These are phyloP conservation scores for Fusarium sp. DNA, from an alignment of 2,329 filamentous ascomycete species.

Conservation along the genomic window DNA sequence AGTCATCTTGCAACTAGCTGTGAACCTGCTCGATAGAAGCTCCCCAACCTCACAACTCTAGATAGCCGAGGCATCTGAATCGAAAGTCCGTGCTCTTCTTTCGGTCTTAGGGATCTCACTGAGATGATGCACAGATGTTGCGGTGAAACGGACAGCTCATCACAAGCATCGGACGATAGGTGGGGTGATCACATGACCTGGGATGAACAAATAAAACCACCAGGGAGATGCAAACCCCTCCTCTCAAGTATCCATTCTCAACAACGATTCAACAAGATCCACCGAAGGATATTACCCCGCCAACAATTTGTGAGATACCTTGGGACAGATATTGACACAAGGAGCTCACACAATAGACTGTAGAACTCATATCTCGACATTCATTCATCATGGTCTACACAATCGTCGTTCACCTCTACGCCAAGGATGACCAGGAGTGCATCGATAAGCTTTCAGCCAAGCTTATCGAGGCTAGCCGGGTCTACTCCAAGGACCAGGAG, in stretches of 20 bases:
- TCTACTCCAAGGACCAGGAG: conserved; percentile 80
- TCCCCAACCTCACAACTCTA: background rate
- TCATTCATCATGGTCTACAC: conserved; percentile 71
- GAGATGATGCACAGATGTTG: background rate
- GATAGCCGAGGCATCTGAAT: background rate
- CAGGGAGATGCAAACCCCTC: conserved; percentile 17
- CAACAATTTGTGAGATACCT: background rate
- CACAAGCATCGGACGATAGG: conserved; percentile 17
- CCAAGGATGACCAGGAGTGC: conserved; percentile 72
- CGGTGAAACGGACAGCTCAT: background rate
- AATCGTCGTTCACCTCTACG: conserved; percentile 76
- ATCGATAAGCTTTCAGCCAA: conserved; percentile 78
- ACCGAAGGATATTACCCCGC: background rate
- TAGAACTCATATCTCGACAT: background rate
- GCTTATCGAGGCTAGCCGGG: conserved; percentile 78
- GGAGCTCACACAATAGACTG: background rate
- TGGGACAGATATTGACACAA: background rate
- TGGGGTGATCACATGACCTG: conserved; percentile 37
- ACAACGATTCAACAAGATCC: conserved; percentile 4
- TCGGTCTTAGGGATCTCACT: background rate
- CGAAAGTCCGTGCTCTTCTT: background rate
- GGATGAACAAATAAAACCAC: conserved; percentile 29
- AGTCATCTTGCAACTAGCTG: background rate
- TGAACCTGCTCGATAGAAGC: background rate
- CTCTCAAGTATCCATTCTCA: conserved; percentile 6